A percentile compares a stretch with the other conserved stretches of the same genome.
phyloP scores from a whole-genome alignment of 2,329 filamentous ascomycete species.

The Penicillium olsonii region DNA sequence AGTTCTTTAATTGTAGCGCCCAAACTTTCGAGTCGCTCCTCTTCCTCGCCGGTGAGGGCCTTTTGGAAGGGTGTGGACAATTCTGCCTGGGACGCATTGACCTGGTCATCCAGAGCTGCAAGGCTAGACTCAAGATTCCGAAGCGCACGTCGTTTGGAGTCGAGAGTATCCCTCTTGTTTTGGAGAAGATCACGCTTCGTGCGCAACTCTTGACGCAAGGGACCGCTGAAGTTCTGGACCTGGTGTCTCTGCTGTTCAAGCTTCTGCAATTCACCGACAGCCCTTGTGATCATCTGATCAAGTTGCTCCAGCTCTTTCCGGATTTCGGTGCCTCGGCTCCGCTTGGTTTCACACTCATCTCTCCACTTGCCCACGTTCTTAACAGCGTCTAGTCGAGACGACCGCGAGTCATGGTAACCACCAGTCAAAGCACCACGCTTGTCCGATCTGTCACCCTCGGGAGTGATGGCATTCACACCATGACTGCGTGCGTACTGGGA shows the following conservation, averaged over 20 bases:
- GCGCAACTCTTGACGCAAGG: constrained; percentile 74
- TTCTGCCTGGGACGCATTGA: constrained; percentile 77
- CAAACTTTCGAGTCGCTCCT: constrained; percentile 73
- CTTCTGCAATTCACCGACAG: constrained; percentile 82
- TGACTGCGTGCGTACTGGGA: constrained; percentile 91
- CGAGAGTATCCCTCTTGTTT: constrained; percentile 71
- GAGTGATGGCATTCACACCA: constrained; percentile 87
- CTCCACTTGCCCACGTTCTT: constrained; percentile 74
- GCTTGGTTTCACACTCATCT: constrained; percentile 69
- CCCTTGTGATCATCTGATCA: constrained; percentile 84
- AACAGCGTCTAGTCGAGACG: constrained; percentile 84
- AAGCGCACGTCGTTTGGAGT: constrained; percentile 64
- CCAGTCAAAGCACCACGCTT: constrained; percentile 94
- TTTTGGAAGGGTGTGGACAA: constrained; percentile 89
- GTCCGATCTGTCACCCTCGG: constrained; percentile 91
- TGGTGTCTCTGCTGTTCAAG: constrained; percentile 75
- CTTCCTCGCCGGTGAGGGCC: constrained; percentile 78
- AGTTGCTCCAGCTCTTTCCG: constrained; percentile 71
- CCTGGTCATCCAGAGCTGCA: constrained; percentile 72
- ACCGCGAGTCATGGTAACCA: constrained; percentile 84
- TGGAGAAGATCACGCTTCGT: constrained; percentile 74
- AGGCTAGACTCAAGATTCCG: constrained; percentile 74
- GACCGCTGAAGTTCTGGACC: constrained; percentile 78
- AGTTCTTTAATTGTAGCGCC: constrained; percentile 70
- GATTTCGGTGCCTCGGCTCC: constrained; percentile 65